Percentiles rank a stretch among this genome's conserved stretches.
Conservation (phyloP, 345 rosid genomes). For the Eucalyptus decipiens region DNA sequence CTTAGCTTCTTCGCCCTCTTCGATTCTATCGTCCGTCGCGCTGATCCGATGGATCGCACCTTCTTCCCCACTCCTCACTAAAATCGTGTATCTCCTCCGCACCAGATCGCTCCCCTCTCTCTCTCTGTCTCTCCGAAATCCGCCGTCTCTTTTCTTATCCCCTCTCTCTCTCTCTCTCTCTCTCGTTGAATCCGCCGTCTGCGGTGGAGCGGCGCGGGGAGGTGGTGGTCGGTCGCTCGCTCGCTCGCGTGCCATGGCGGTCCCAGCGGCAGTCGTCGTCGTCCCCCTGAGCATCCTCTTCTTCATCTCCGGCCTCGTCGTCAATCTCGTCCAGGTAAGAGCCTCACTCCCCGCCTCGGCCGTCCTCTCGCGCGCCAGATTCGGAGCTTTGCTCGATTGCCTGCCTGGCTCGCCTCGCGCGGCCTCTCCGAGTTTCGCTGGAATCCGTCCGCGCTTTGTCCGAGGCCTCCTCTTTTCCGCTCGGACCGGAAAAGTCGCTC, state of each 20-base stretch:
- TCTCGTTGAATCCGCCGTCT: background rate
- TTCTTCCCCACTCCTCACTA: background rate
- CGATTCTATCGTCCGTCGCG: background rate
- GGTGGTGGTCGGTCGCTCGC: background rate
- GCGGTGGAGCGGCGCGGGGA: background rate
- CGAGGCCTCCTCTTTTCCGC: background rate
- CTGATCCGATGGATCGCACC: background rate
- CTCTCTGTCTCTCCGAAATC: background rate
- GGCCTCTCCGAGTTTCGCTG: background rate
- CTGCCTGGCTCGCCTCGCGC: background rate
- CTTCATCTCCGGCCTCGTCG: conserved; percentile 77
- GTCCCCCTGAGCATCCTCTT: conserved; percentile 80
- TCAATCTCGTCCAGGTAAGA: conserved; percentile 79
- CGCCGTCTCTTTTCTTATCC: background rate
- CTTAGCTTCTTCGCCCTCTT: background rate
- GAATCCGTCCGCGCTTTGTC: background rate
- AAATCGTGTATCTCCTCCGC: background rate
- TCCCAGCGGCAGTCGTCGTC: conserved; percentile 64
- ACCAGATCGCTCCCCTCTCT: background rate
- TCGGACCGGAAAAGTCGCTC: background rate
- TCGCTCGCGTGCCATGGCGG: conserved; percentile 28
- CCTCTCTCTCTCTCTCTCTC: background rate
- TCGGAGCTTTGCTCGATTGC: background rate
- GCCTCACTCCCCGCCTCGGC: background rate
- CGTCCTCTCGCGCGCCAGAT: background rate